These are phyloP conservation scores for Leptographium wingfieldii DNA, from an alignment of 2,329 filamentous ascomycete species.

Conservation along the genomic window DNA sequence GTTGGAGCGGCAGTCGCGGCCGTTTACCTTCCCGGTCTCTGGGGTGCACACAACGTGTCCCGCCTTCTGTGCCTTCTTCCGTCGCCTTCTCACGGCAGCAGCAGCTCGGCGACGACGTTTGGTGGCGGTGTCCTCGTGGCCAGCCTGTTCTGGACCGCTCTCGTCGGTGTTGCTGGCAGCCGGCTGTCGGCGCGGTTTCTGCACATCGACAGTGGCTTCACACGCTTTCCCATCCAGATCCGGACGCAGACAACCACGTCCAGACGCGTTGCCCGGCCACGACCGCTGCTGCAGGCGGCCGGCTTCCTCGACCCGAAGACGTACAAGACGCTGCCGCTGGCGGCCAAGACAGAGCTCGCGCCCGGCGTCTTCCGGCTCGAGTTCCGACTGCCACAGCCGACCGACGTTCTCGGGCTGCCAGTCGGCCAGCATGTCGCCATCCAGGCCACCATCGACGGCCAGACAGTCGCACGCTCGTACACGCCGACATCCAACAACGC, in stretches of 20 bases:
- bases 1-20: too few relatives aligned
- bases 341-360: slow-evolving; percentile 24
- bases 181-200: slow-evolving; percentile 19
- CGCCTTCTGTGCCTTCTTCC: too few relatives aligned
- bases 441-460: slow-evolving; percentile 30
- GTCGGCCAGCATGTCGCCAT: slow-evolving; percentile 45
- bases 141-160: slow-evolving; percentile 17
- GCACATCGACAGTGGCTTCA: slow-evolving; percentile 20
- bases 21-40: too few relatives aligned
- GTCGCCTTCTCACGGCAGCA: too few relatives aligned
- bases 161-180: slow-evolving; percentile 18
- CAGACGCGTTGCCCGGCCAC: slow-evolving; percentile 12
- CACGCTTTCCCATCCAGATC: slow-evolving; percentile 24
- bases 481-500: slow-evolving; percentile 39
- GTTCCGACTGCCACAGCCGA: slow-evolving; percentile 32
- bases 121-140: too few relatives aligned
- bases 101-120: too few relatives aligned
- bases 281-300: slow-evolving; percentile 25
- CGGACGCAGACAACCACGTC: slow-evolving; percentile 13
- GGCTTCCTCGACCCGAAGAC: slow-evolving; percentile 35
- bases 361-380: slow-evolving; percentile 32
- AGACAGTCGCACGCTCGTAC: slow-evolving; percentile 37
- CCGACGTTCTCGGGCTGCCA: slow-evolving; percentile 37
- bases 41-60: too few relatives aligned
- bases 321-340: slow-evolving; percentile 34